These are phyloP conservation scores for Eucalyptus albens DNA, from an alignment of 345 rosid genomes.

Conservation along the genomic window DNA sequence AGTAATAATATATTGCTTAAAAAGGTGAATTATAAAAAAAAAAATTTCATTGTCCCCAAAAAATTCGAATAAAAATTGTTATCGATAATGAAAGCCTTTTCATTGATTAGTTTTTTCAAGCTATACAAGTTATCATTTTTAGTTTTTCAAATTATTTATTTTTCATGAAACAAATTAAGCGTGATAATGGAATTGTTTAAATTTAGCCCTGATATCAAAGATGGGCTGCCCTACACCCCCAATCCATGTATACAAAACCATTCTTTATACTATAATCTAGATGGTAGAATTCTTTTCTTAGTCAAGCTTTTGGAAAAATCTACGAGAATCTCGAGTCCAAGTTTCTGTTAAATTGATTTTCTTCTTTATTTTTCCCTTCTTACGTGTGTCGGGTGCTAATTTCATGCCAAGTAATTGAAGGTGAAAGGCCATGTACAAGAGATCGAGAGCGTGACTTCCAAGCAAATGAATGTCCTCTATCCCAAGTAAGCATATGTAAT, in stretches of 20 bases:
- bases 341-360: neutral
- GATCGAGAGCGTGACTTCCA: conserved; percentile 2
- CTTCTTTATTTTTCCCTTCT: neutral
- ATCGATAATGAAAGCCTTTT: no score
- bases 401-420: neutral
- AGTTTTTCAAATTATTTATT: no score
- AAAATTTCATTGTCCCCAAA: neutral
- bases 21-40: neutral
- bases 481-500: conserved; percentile 7
- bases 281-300: neutral
- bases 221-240: neutral
- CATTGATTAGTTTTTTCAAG: neutral
- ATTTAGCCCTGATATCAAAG: neutral
- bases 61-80: no score
- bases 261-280: neutral
- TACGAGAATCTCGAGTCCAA: neutral
- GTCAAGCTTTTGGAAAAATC: neutral
- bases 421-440: conserved; percentile 2
- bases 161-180: neutral
- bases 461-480: conserved; percentile 4
- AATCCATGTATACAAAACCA: neutral
- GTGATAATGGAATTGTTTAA: neutral
- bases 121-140: no score
- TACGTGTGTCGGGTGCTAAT: neutral
- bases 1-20: neutral